phyloP scores from a whole-genome alignment of 305 asterid species.

The Fraxinus velutina region DNA sequence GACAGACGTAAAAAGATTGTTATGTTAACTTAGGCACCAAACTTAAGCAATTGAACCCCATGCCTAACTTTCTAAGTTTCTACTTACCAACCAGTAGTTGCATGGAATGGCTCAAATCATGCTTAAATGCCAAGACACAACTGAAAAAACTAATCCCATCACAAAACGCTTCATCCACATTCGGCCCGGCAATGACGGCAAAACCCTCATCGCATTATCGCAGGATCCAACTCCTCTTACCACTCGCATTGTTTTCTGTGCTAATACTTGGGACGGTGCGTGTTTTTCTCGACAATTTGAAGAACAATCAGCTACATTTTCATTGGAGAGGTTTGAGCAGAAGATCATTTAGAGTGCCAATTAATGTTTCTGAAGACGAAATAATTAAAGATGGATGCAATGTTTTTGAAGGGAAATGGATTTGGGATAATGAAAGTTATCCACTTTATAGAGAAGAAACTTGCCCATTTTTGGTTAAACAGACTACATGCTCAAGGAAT shows the following conservation, averaged over 20 bases:
- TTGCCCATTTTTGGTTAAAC: conserved; percentile 66
- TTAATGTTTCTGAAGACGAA: conserved; percentile 56
- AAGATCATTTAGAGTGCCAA: conserved; percentile 35
- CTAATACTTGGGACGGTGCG: conserved; percentile 55
- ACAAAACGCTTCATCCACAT: neutral
- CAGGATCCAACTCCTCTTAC: conserved; percentile 47
- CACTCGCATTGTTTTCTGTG: conserved; percentile 52
- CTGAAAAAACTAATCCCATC: conserved; percentile 13
- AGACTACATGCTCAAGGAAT: conserved; percentile 59
- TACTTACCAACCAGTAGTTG: conserved; percentile 67
- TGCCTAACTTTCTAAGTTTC: conserved; percentile 14
- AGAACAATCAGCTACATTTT: conserved; percentile 35
- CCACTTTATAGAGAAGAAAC: conserved; percentile 67
- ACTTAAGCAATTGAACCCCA: neutral
- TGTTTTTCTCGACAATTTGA: conserved; percentile 42
- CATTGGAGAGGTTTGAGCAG: conserved; percentile 27
- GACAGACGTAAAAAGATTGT: neutral
- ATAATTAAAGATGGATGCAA: conserved; percentile 61
- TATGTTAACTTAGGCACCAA: conserved; percentile 9
- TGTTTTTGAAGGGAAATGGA: conserved; percentile 75
- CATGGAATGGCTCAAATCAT: conserved; percentile 28
- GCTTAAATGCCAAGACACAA: conserved; percentile 43
- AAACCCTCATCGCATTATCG: conserved; percentile 28
- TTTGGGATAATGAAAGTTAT: conserved; percentile 53
- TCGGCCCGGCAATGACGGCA: conserved; percentile 32